Percentiles rank a stretch among this genome's conserved stretches.
These are phyloP conservation scores for Apocynum venetum DNA, from an alignment of 257 asterid genomes.

Conservation along the genomic window DNA sequence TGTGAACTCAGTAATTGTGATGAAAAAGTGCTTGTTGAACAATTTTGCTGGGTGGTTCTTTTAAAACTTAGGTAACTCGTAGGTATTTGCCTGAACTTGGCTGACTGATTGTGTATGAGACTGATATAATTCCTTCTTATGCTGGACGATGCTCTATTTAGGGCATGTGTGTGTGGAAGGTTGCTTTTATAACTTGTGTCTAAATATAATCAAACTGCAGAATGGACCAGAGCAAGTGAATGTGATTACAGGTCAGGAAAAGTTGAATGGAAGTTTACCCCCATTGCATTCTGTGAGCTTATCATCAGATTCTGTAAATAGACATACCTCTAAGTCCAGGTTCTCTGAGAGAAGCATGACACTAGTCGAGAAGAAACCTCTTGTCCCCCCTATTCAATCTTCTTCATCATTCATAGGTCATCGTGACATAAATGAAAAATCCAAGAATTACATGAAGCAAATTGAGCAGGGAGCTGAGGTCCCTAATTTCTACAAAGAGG, in stretches of 20 bases:
- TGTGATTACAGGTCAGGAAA: conserved; percentile 15
- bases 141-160: not conserved
- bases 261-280: conserved; percentile 20
- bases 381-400: conserved; percentile 32
- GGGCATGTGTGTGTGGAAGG: not conserved
- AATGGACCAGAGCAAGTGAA: conserved; percentile 31
- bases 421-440: conserved; percentile 31
- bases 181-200: not conserved
- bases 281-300: conserved; percentile 22
- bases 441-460: conserved; percentile 24
- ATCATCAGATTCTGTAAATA: conserved; percentile 39
- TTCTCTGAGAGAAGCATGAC: conserved; percentile 62
- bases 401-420: conserved; percentile 48
- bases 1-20: not conserved
- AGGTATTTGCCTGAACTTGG: not conserved
- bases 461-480: conserved; percentile 26
- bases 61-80: not conserved
- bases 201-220: conserved; percentile 33
- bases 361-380: conserved; percentile 39
- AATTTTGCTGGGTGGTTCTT: not conserved
- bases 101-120: not conserved
- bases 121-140: not conserved
- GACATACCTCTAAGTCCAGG: conserved; percentile 35
- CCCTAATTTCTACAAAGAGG: conserved; percentile 21
- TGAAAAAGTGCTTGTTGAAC: too few species aligned